Evolutionary conservation across 2,329 filamentous ascomycete species (phyloP).

Genomic region (Podosphaera xanthii): DNA sequence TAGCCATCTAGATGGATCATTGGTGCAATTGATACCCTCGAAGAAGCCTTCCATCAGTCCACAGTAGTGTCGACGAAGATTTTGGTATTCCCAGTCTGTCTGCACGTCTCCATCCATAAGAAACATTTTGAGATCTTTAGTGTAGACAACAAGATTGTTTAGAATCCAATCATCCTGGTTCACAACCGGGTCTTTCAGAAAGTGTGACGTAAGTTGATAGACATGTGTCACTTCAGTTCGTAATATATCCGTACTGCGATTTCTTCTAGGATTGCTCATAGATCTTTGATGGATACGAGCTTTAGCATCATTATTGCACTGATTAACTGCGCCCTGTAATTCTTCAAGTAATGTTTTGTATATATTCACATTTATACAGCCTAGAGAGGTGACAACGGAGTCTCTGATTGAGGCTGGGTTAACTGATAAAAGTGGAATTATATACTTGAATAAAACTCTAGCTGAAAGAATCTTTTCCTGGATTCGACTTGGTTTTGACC

Average conservation of each 20-base stretch:
- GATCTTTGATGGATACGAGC: conserved; percentile 69
- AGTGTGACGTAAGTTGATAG: conserved; percentile 81
- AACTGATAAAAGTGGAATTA: conserved; percentile 68
- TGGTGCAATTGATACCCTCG: conserved; percentile 67
- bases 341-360: conserved; percentile 82
- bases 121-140: conserved; percentile 81
- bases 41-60: conserved; percentile 84
- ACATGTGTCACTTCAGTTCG: conserved; percentile 91
- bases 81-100: conserved; percentile 84
- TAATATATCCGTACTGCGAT: conserved; percentile 63
- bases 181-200: conserved; percentile 55
- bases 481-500: conserved; percentile 45
- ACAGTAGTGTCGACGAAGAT: conserved; percentile 78
- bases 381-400: conserved; percentile 75
- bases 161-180: conserved; percentile 79
- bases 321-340: conserved; percentile 62
- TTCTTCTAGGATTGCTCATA: conserved; percentile 60
- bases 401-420: conserved; percentile 63
- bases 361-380: conserved; percentile 84
- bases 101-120: conserved; percentile 88
- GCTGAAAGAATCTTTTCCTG: conserved; percentile 73
- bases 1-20: conserved; percentile 81
- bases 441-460: conserved; percentile 67
- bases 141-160: conserved; percentile 68
- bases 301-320: conserved; percentile 75